Percentiles rank a stretch among this genome's conserved stretches.
phyloP scores from a whole-genome alignment of 2,329 filamentous ascomycete genomes.

The Fonsecaea nubica region DNA sequence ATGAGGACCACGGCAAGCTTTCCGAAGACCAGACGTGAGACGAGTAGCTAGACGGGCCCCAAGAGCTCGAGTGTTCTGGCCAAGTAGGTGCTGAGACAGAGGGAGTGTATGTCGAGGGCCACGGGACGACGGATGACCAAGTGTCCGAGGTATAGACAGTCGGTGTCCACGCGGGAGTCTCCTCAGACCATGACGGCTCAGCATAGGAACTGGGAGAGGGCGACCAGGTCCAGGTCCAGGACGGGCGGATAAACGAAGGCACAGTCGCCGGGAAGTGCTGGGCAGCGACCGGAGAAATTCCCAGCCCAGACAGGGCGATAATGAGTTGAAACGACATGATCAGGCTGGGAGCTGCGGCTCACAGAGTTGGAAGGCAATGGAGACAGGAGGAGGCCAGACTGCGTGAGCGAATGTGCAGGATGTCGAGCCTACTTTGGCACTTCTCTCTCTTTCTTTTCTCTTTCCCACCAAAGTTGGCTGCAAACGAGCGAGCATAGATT shows the following conservation, averaged over 20 bases:
- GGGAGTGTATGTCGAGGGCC: neutral
- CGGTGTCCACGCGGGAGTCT: neutral
- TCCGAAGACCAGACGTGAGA: slow-evolving; percentile 3
- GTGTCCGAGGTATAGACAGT: slow-evolving; percentile 9
- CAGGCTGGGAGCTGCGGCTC: neutral
- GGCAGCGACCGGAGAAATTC: slow-evolving; percentile 1
- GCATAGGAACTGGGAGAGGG: neutral
- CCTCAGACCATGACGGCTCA: slow-evolving; percentile 3
- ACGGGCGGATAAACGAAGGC: neutral
- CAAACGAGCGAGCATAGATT: slow-evolving; percentile 3
- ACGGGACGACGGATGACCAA: slow-evolving; percentile 7
- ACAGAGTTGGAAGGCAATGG: neutral
- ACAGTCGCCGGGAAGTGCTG: slow-evolving; percentile 3
- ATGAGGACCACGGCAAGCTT: neutral
- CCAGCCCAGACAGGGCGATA: slow-evolving; percentile 7
- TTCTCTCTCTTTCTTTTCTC: neutral
- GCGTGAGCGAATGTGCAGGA: slow-evolving; percentile 13
- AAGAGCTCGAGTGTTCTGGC: slow-evolving; percentile 1
- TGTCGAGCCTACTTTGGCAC: slow-evolving; percentile 1
- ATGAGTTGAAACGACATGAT: slow-evolving; percentile 10
- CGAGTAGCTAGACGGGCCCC: neutral
- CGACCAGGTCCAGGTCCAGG: slow-evolving; percentile 2
- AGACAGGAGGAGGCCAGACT: neutral
- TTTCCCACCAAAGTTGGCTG: slow-evolving; percentile 3
- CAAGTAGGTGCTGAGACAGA: neutral